Evolutionary conservation across 2,329 filamentous ascomycete species (phyloP).

Genomic region (Aureobasidium subglaciale): DNA sequence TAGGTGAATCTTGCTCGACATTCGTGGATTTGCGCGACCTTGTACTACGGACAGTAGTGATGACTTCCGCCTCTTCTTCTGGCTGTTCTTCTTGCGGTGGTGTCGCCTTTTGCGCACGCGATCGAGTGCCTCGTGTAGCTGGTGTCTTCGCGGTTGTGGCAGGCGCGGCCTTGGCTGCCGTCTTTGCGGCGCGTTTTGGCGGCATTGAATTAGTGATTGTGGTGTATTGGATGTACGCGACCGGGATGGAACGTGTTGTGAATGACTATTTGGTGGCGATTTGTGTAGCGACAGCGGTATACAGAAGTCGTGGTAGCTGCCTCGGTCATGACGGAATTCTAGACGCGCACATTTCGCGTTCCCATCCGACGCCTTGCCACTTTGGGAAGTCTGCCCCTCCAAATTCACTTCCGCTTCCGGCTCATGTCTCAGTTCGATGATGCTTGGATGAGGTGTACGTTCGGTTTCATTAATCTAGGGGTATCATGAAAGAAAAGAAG

Average conservation of each 20-base stretch:
- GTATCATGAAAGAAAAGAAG: slow-evolving; percentile 1
- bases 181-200: slow-evolving; percentile 19
- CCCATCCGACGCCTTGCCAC: background rate
- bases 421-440: too few species aligned
- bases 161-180: slow-evolving; percentile 14
- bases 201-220: slow-evolving; percentile 5
- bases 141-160: slow-evolving; percentile 1
- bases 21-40: slow-evolving; percentile 23
- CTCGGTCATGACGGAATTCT: slow-evolving; percentile 10
- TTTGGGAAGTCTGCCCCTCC: slow-evolving; percentile 5
- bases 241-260: background rate
- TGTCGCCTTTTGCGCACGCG: slow-evolving; percentile 23
- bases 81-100: slow-evolving; percentile 21
- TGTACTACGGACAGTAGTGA: slow-evolving; percentile 21
- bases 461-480: background rate
- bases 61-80: slow-evolving; percentile 19
- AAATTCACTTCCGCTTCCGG: background rate
- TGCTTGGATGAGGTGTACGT: too few species aligned
- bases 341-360: slow-evolving; percentile 10
- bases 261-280: background rate
- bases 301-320: slow-evolving; percentile 3
- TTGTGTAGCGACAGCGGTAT: slow-evolving; percentile 3
- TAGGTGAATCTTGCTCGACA: background rate
- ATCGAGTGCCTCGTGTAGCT: slow-evolving; percentile 17
- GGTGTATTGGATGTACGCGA: background rate